These are phyloP conservation scores for Asterophora parasitica DNA, from an alignment of 768 basidiomycete species.

Conservation along the genomic window DNA sequence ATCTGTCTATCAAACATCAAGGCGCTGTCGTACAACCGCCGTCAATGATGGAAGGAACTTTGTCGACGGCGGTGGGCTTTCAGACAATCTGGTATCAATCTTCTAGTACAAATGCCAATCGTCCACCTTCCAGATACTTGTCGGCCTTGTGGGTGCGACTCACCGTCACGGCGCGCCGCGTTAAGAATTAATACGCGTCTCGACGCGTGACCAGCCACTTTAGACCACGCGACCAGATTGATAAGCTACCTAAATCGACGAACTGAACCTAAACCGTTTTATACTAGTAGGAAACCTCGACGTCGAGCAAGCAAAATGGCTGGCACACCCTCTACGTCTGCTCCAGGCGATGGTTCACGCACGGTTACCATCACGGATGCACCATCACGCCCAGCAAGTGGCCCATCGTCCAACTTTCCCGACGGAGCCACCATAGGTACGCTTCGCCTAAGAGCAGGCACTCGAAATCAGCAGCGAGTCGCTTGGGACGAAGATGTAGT, in stretches of 20 bases:
- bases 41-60: too few species aligned
- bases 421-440: conserved; percentile 25
- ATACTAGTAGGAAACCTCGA: too few species aligned
- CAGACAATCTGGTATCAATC: too few species aligned
- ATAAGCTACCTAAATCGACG: not conserved
- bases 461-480: conserved; percentile 52
- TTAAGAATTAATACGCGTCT: not conserved
- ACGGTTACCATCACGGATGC: conserved; percentile 45
- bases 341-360: conserved; percentile 49
- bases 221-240: not conserved
- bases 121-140: too few species aligned
- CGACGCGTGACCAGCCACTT: not conserved
- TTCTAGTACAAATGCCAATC: too few species aligned
- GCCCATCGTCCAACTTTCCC: conserved; percentile 12
- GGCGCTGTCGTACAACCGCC: not conserved
- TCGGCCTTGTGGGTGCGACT: too few species aligned
- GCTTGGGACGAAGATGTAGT: conserved; percentile 83
- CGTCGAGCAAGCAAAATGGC: conserved; percentile 15
- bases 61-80: too few species aligned
- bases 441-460: conserved; percentile 55
- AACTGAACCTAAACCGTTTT: not conserved
- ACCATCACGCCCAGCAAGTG: conserved; percentile 24
- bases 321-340: conserved; percentile 32
- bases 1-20: not conserved
- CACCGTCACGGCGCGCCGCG: too few species aligned